Evolutionary conservation across 306 rosid genomes (phyloP), one percentile per base, ranked within the genome.

Genomic region (Canavalia gladiata): DNA sequence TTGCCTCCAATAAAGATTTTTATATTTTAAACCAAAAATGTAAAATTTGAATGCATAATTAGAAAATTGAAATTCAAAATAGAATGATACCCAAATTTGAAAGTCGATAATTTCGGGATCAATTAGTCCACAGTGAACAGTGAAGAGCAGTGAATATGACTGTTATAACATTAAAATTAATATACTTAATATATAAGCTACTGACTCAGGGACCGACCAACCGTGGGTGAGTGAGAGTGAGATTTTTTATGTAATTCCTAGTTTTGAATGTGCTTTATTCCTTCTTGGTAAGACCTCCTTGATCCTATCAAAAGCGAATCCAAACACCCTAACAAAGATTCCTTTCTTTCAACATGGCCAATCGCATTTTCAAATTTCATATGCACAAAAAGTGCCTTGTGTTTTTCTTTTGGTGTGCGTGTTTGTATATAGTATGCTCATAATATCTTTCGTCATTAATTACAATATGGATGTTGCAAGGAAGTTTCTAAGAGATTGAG

Each of bases 291-390:
- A 68, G 72, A 63, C 88, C 82, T 88, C 88, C 85, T 88, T 82
- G 91, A 84, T 90, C 75, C 65, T 88, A 58, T 86, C 86, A 84
- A 90, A 90, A 90, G 91, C 83, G 82, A 88, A 77, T 79, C 90
- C 85, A 62, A 81, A 77, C 74, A 68, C 82, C 79, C 58, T 72
- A 46, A 52, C 84, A 52, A 72, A 90, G 87, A 90, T 90, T 88
- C 93, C 84, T 87, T 87, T 84, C 93, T 87, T 89, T 77, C 86
- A 82, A 68, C 72, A 49, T 75, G 73, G 66, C 86, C 86, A 79
- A 69, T 59, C 87, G 75, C 82, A 51, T 74, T 78, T 81, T 81
- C 84, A 73, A 62, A 68, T 78, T 56, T 41, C 6, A 18, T 28
- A 51, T 65, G 42, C 55, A 37, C 55, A 77, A 8, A 63, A 77